Percentiles rank a stretch among this genome's conserved stretches.
Evolutionary conservation across 805 yeast genomes (phyloP).

Genomic region (Lipomyces chichibuensis): DNA sequence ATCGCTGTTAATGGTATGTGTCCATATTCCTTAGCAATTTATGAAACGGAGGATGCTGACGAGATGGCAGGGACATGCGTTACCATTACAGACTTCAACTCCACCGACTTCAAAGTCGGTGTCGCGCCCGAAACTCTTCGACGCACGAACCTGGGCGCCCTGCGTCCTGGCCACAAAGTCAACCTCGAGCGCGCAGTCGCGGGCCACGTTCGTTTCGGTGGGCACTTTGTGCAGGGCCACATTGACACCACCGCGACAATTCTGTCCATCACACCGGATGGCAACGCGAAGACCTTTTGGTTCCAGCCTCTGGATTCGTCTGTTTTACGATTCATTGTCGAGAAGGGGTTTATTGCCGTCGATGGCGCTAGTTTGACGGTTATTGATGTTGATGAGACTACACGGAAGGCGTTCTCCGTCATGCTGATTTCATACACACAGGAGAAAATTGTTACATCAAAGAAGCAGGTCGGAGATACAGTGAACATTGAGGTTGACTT

Average conservation of each 20-base stretch:
- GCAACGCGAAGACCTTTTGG: constrained; percentile 74
- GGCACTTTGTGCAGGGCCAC: constrained; percentile 98
- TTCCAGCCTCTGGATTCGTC: constrained; percentile 58
- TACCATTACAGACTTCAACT: constrained; percentile 80
- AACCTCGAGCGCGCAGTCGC: constrained; percentile 91
- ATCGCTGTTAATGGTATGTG: constrained; percentile 76
- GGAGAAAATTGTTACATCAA: constrained; percentile 68
- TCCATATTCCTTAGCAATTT: too few species aligned
- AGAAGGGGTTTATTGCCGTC: constrained; percentile 89
- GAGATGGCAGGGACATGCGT: constrained; percentile 58
- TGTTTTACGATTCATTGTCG: constrained; percentile 74
- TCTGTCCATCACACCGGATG: constrained; percentile 56
- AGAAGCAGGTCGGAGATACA: constrained; percentile 59
- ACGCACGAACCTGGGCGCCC: constrained; percentile 71
- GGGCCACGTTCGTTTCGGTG: constrained; percentile 85
- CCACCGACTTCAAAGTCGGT: constrained; percentile 77
- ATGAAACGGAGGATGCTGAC: background rate
- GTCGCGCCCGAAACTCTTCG: constrained; percentile 89
- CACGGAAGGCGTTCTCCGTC: constrained; percentile 61
- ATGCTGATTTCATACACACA: constrained; percentile 94
- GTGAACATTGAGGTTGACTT: constrained; percentile 95
- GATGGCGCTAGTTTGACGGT: constrained; percentile 95
- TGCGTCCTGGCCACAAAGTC: constrained; percentile 63
- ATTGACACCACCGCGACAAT: constrained; percentile 86
- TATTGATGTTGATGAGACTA: constrained; percentile 67